phyloP scores from a whole-genome alignment of 2,329 filamentous ascomycete genomes.

The Blumeria graminis region DNA sequence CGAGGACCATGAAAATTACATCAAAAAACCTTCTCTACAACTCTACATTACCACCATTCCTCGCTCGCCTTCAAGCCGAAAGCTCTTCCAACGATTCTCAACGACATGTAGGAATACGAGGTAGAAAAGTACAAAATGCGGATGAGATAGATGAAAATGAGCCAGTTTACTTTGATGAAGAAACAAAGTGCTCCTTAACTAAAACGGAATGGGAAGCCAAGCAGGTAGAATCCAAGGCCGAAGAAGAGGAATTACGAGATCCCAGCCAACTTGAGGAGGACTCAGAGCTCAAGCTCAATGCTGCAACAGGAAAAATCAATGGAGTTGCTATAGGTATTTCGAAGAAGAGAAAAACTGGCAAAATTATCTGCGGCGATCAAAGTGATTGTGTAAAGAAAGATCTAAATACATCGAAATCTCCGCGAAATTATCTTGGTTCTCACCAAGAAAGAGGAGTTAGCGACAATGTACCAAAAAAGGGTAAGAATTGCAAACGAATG shows the following conservation, averaged over 20 bases:
- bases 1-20: conserved; percentile 28
- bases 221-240: conserved; percentile 10
- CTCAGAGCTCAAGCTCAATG: background rate
- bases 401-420: too few relatives aligned
- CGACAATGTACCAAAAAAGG: conserved; percentile 5
- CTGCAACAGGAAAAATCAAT: conserved; percentile 13
- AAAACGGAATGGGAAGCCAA: conserved; percentile 14
- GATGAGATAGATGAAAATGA: conserved; percentile 55
- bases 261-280: too few relatives aligned
- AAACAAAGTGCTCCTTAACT: conserved; percentile 31
- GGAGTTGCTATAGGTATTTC: conserved; percentile 20
- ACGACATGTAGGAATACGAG: conserved; percentile 15
- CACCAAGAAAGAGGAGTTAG: too few relatives aligned
- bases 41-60: conserved; percentile 32
- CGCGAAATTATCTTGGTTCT: too few relatives aligned
- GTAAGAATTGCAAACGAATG: conserved; percentile 29
- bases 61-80: conserved; percentile 29
- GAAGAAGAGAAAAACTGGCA: conserved; percentile 31
- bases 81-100: conserved; percentile 22
- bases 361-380: conserved; percentile 20
- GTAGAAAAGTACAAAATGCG: conserved; percentile 26
- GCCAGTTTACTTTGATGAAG: conserved; percentile 51
- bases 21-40: conserved; percentile 47
- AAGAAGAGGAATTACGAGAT: background rate
- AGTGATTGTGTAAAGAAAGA: conserved; percentile 1